Evolutionary conservation across 345 rosid genomes (phyloP), one percentile per base, ranked within the genome.

Genomic region (Luvunga scandens): DNA sequence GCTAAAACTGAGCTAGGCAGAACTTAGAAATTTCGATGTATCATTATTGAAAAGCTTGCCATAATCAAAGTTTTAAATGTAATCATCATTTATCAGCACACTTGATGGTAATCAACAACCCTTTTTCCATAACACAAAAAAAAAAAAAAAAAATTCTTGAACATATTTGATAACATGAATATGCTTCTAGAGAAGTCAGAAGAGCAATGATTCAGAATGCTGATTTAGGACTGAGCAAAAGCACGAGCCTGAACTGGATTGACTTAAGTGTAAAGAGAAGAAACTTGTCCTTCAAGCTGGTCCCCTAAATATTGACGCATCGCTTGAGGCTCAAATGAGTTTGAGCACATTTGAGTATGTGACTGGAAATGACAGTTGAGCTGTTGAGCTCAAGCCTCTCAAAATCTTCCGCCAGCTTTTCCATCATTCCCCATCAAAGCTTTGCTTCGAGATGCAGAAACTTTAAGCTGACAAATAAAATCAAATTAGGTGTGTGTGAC

Each of bases 361-460:
- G 38, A 71, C 39, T 55, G 19, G 34, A 56, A 72, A 39, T 55
- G 22, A 79, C 67, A 3, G 85, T 81, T 79, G 80, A 78, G 87
- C 63, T 83, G 86, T 78, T 71, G n/a, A 67, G 75, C 68, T 79
- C 83, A 76, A 42, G 61, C 59, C 73, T 69, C 50, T 61, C 77
- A 72, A 79, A 77, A 69, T 39, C 85, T 77, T 74, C 63, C 39
- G 66, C 66, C 78, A 79, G 75, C 78, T 75, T 75, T 73, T 42
- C 75, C 79, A 82, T 77, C 83, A 81, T 74, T 80, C 76, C 65
- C 78, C 78, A 19, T 75, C 70, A 33, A 66, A 61, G 59, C 75
- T 79, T 84, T 88, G 87, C 89, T 88, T 88, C 81, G 79, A 82
- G 86, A 78, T 84, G 57, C 87, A 84, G 86, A 34, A 85, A 39